Evolutionary conservation across 2,329 filamentous ascomycete species (phyloP), one percentile per base, ranked within the genome.

Genomic region (Huntiella savannae): DNA sequence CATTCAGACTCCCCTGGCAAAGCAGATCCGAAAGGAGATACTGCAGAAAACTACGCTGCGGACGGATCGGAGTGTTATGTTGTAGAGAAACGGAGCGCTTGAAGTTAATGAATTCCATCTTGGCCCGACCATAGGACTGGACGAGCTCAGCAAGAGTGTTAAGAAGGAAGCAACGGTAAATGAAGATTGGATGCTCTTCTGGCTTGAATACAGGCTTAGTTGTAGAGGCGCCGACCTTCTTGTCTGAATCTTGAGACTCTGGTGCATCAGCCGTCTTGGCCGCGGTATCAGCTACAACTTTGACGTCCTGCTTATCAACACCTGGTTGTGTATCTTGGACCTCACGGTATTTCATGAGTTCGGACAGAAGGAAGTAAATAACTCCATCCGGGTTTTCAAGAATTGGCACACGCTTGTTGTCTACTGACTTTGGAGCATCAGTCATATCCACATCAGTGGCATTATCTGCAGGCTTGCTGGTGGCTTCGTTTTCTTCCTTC

Each of bases 71-170:
- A 1, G 91, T 96, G 46, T 77, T 78, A 8, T 79, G 79, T 54
- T 84, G 79, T 39, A 85, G 72, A 40, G 88, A 84, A 46, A 86
- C 82, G 57, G 87, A 94, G 50, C 88, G 79, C 53, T 92, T 96
- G 65, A 95, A 98, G 60, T 95, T 96, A 66, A 99, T 95, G 59
- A 99, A 96, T 59, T 98, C 92, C 38, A 98, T 76, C 68, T 99
- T 99, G 6, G 86, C 84, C 46, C 86, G 78, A 54, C 86, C 94
- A 64, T 96, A 98, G 56, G 82, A 92, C 48, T 82, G 78, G 11
- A 98, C 68, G 11, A 98, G 73, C 61, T 99, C 91, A 0, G 85
- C 79, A 35, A 99, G 67, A 56, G 87, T 94, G 58, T 91, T 86
- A 32, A 99, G 71, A 44, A 99, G 66, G 65, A 96, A 95, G 64